These are phyloP conservation scores for Purpureocillium lavendulum DNA, from an alignment of 2,329 filamentous ascomycete genomes.

Conservation along the genomic window DNA sequence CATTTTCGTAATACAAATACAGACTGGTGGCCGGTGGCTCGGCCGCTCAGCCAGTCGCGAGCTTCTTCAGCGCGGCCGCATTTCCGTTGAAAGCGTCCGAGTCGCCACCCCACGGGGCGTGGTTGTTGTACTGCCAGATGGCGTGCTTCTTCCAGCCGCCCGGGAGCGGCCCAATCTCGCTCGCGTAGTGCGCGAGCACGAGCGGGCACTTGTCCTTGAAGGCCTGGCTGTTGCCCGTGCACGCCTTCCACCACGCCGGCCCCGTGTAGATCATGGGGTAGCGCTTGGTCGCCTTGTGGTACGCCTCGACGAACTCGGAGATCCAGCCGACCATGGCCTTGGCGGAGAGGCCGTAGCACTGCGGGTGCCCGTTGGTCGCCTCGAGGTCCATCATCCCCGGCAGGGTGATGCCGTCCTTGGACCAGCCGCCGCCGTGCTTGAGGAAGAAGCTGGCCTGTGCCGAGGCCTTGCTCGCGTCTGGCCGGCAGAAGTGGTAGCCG, in stretches of 20 bases:
- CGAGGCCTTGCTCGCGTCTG: slow-evolving; percentile 29
- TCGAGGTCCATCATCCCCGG: slow-evolving; percentile 50
- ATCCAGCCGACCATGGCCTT: slow-evolving; percentile 41
- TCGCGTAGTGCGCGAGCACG: slow-evolving; percentile 34
- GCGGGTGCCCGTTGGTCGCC: slow-evolving; percentile 20
- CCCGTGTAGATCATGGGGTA: slow-evolving; percentile 45
- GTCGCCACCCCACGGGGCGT: slow-evolving; percentile 41
- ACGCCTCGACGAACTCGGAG: slow-evolving; percentile 40
- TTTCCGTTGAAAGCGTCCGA: slow-evolving; percentile 43
- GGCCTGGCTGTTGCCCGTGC: slow-evolving; percentile 38
- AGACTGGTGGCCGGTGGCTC: too few species aligned
- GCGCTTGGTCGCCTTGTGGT: slow-evolving; percentile 32
- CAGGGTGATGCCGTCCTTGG: slow-evolving; percentile 40
- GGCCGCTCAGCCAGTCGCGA: neutral
- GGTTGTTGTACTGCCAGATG: slow-evolving; percentile 46
- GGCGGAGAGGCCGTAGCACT: slow-evolving; percentile 35
- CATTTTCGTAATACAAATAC: too few species aligned
- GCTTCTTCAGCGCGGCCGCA: slow-evolving; percentile 1
- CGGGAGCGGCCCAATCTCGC: slow-evolving; percentile 31
- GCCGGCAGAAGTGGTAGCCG: slow-evolving; percentile 47
- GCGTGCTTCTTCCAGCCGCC: slow-evolving; percentile 43
- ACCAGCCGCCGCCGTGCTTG: slow-evolving; percentile 44
- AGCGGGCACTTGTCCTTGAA: slow-evolving; percentile 37
- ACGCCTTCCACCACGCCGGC: slow-evolving; percentile 42
- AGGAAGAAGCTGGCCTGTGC: slow-evolving; percentile 43